phyloP scores from a whole-genome alignment of 768 basidiomycete genomes.

The Russula virescens region DNA sequence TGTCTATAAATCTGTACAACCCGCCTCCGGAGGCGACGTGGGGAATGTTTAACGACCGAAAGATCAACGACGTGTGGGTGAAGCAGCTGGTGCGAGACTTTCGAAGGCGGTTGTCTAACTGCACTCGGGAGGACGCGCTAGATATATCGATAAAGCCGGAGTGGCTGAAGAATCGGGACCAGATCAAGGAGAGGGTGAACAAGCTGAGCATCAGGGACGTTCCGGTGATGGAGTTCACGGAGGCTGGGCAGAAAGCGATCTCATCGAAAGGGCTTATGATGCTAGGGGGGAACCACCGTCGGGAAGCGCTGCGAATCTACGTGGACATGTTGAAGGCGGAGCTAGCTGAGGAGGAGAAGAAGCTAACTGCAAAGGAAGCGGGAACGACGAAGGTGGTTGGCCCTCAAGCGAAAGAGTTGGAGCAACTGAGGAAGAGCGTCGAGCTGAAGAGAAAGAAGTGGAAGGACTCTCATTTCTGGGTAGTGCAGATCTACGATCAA shows the following conservation, averaged over 20 bases:
- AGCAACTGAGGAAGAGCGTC: neutral
- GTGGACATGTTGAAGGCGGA: neutral
- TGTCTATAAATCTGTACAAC: too few relatives aligned
- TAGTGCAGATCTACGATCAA: neutral
- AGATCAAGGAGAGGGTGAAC: neutral
- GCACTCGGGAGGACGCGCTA: neutral
- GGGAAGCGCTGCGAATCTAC: neutral
- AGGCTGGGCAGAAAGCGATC: neutral
- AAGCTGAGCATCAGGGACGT: neutral
- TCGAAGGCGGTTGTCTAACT: too few relatives aligned
- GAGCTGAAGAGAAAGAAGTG: neutral
- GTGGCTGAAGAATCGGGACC: neutral
- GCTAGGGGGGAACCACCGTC: neutral
- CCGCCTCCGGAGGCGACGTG: neutral
- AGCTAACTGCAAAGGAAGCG: too few relatives aligned
- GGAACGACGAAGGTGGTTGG: too few relatives aligned
- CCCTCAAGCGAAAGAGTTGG: neutral
- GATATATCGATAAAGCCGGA: neutral
- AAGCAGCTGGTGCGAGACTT: neutral
- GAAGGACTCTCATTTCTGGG: neutral
- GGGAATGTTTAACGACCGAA: neutral
- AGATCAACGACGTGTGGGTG: neutral
- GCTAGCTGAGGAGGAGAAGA: neutral
- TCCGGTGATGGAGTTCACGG: neutral
- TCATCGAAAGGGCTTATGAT: neutral